Percentiles rank a stretch among this genome's conserved stretches.
Conservation (phyloP, 2,329 filamentous ascomycete genomes). For the Mariannaea elegans region DNA sequence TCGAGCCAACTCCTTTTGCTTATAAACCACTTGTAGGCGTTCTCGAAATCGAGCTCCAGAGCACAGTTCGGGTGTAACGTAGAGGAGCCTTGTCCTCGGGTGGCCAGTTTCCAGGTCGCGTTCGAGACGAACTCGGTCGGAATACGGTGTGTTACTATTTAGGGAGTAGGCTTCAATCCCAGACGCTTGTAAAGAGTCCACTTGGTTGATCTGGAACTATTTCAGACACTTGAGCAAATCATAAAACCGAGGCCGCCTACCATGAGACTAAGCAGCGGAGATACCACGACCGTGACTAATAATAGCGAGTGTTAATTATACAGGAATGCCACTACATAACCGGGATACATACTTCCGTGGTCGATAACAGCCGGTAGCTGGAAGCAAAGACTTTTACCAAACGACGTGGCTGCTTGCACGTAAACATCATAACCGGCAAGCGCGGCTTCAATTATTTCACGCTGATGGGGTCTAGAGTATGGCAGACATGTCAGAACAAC, state of each 20-base stretch:
- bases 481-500: slow-evolving; percentile 8
- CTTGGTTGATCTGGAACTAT: slow-evolving; percentile 80
- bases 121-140: slow-evolving; percentile 74
- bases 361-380: slow-evolving; percentile 90
- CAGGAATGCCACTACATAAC: slow-evolving; percentile 20
- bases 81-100: slow-evolving; percentile 82
- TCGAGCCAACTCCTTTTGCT: slow-evolving; percentile 84
- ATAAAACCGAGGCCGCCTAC: slow-evolving; percentile 52
- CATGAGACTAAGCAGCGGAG: slow-evolving; percentile 90
- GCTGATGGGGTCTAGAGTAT: slow-evolving; percentile 75
- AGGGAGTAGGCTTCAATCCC: slow-evolving; percentile 85
- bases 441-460: slow-evolving; percentile 86
- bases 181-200: slow-evolving; percentile 77
- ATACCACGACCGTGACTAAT: slow-evolving; percentile 87
- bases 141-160: slow-evolving; percentile 79
- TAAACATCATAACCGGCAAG: slow-evolving; percentile 90
- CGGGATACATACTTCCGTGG: slow-evolving; percentile 74
- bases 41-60: slow-evolving; percentile 79
- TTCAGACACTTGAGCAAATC: slow-evolving; percentile 19
- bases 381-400: slow-evolving; percentile 94
- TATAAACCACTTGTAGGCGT: slow-evolving; percentile 75
- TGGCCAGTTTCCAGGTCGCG: slow-evolving; percentile 88
- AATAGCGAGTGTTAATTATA: slow-evolving; percentile 28
- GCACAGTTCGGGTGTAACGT: slow-evolving; percentile 93
- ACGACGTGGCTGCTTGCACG: slow-evolving; percentile 88